phyloP scores from a whole-genome alignment of 1,139 yeast species.

The Saccharomyces hybrid region DNA sequence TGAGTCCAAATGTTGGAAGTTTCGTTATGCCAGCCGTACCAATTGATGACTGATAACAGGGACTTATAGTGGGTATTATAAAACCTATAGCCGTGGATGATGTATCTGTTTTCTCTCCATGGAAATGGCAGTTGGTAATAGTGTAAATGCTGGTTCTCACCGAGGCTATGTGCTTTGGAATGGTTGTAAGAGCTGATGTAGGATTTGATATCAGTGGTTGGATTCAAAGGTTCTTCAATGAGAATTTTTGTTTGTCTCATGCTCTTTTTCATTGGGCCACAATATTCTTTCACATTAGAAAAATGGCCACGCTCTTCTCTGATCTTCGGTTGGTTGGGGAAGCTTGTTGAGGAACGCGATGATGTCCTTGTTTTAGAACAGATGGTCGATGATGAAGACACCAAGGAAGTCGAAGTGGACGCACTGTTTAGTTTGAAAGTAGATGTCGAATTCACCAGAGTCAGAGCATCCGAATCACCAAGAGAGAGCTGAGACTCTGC shows the following conservation, averaged over 20 bases:
- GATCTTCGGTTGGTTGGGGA: background rate
- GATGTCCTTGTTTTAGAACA: background rate
- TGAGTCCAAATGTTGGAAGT: conserved; percentile 94
- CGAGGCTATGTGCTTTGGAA: conserved; percentile 50
- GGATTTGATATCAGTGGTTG: conserved; percentile 17
- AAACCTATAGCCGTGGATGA: conserved; percentile 79
- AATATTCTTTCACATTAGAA: background rate
- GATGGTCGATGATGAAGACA: conserved; percentile 1
- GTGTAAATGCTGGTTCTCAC: conserved; percentile 54
- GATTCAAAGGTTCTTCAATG: background rate
- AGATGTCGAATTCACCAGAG: conserved; percentile 3
- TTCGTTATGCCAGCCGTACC: conserved; percentile 67
- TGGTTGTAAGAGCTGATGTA: conserved; percentile 48
- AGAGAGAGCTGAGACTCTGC: background rate
- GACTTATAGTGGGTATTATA: conserved; percentile 58
- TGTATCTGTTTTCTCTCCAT: conserved; percentile 89
- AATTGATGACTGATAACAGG: conserved; percentile 26
- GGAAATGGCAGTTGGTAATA: conserved; percentile 84
- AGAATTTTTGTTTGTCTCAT: background rate
- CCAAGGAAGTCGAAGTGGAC: conserved; percentile 1
- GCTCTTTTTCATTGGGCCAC: background rate
- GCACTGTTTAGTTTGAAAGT: background rate
- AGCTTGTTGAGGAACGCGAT: background rate
- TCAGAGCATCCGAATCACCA: conserved; percentile 3
- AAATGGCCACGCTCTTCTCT: background rate